Base-by-base conservation (phyloP, 495 filamentous ascomycete genomes). In the Diplogelasinospora grovesii region DNA sequence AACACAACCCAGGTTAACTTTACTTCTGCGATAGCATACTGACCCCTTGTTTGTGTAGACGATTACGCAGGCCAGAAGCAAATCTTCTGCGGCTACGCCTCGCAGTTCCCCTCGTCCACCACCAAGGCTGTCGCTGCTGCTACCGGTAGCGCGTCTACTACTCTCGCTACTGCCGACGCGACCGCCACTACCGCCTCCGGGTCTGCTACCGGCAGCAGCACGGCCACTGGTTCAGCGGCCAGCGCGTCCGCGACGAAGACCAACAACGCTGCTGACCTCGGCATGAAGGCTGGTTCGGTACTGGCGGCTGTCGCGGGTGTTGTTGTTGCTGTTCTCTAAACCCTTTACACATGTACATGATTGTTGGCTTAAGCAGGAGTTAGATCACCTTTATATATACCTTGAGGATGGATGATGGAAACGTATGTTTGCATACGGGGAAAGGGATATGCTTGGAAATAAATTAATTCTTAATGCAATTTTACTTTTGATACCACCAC, bases 61-160 rank as follows among this genome's bases (percentile, higher is more conserved):
- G 39, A 24, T 13, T 34, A 44, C 48, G 41, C 44, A 8, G 60
- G 61, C 35, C 54, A 68, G 49, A 54, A 56, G 41, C 48, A 64
- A 15, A 59, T 62, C 31, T 68, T 68, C 53, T 71, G 68, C 54
- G 46, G 47, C 37, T 57, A 59, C 46, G 61, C 56, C 11, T 46
- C 33, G 45, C 61, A 63, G 46, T 67, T 49, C 54, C 45, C 60
- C 4, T 57, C 48, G 29, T 46, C 29, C 19, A 45, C 56, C 7
- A 45, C 33, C 45, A 55, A 36, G 13, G 22, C 32, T 14, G 11
- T 20, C 18, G 36, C 32, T 8, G 22, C 35, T 15, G 27, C 50
- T 19, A 29, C 35, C 16, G n/a, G n/a, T n/a, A n/a, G n/a, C n/a
- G n/a, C n/a, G n/a, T n/a, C n/a, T n/a, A n/a, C n/a, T n/a, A n/a